These are phyloP conservation scores for Astrocystis sublimbata DNA, from an alignment of 495 filamentous ascomycete genomes.

Conservation along the genomic window DNA sequence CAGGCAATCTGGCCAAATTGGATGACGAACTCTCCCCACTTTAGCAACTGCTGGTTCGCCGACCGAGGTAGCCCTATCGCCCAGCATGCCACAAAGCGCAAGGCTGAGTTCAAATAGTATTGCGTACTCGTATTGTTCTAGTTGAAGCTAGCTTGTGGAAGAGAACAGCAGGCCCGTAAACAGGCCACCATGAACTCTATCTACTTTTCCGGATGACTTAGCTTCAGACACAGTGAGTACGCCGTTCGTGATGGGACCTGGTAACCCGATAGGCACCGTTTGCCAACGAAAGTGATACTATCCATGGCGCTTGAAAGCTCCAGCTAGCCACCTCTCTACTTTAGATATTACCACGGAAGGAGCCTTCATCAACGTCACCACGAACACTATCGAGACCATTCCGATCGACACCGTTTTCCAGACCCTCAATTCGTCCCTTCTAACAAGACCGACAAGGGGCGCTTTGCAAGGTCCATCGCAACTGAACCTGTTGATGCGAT, in stretches of 20 bases:
- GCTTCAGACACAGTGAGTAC: neutral
- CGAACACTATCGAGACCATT: slow-evolving; percentile 1
- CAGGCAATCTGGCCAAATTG: neutral
- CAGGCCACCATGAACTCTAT: neutral
- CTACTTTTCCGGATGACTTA: neutral
- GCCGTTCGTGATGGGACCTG: neutral
- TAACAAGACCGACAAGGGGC: neutral
- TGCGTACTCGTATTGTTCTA: neutral
- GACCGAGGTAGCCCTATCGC: neutral
- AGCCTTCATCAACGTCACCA: neutral
- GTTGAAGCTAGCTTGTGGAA: neutral
- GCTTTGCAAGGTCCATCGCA: neutral
- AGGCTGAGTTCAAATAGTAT: no score
- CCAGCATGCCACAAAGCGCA: slow-evolving; percentile 2
- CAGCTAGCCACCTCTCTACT: neutral
- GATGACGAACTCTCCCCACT: slow-evolving; percentile 13
- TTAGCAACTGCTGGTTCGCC: neutral
- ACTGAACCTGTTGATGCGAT: neutral
- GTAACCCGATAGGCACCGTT: slow-evolving; percentile 1
- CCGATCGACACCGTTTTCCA: neutral
- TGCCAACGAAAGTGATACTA: slow-evolving; percentile 9
- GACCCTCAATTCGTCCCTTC: neutral
- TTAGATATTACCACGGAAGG: neutral
- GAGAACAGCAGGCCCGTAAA: no score
- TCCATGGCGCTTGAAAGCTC: neutral